A percentile compares a stretch with the other conserved stretches of the same genome.
Evolutionary conservation across 164 flowering plant genomes (phyloP).

Genomic region (Piper longum): DNA sequence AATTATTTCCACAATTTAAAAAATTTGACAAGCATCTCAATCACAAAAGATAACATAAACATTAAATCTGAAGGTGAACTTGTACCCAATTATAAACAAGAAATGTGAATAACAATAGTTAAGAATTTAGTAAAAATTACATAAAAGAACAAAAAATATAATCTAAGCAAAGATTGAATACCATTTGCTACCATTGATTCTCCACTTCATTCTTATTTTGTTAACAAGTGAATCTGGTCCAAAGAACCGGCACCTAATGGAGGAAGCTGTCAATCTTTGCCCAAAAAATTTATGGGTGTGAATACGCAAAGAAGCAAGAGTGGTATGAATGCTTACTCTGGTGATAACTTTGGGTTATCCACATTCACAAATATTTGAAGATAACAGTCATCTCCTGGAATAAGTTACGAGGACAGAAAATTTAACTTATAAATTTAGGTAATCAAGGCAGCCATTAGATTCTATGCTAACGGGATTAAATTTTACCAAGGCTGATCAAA

Average conservation of each 20-base stretch:
- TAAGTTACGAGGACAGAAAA: neutral
- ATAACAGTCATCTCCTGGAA: slow-evolving; percentile 45
- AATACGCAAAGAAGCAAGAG: neutral
- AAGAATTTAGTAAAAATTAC: too few species aligned
- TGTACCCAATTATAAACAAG: too few species aligned
- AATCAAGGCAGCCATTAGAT: neutral
- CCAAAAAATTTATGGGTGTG: neutral
- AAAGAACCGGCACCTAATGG: slow-evolving; percentile 55
- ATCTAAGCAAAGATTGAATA: slow-evolving; percentile 2
- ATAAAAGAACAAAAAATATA: too few species aligned
- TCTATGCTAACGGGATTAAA: neutral
- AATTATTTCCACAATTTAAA: too few species aligned
- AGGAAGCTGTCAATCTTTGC: slow-evolving; percentile 4
- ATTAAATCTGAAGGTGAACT: too few species aligned
- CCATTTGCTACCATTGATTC: slow-evolving; percentile 49
- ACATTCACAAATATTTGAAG: slow-evolving; percentile 32
- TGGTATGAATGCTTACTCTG: slow-evolving; percentile 42
- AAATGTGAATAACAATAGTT: too few species aligned
- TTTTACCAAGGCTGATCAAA: slow-evolving; percentile 40
- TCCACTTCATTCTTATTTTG: slow-evolving; percentile 37
- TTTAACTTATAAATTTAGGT: neutral
- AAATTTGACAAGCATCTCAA: too few species aligned
- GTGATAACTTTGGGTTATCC: slow-evolving; percentile 42
- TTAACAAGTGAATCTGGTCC: slow-evolving; percentile 41
- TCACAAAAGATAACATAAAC: too few species aligned